A percentile compares a stretch with the other conserved stretches of the same genome.
Conservation (phyloP, 2,329 filamentous ascomycete genomes). For the Hymenotorrendiella dingleyae region DNA sequence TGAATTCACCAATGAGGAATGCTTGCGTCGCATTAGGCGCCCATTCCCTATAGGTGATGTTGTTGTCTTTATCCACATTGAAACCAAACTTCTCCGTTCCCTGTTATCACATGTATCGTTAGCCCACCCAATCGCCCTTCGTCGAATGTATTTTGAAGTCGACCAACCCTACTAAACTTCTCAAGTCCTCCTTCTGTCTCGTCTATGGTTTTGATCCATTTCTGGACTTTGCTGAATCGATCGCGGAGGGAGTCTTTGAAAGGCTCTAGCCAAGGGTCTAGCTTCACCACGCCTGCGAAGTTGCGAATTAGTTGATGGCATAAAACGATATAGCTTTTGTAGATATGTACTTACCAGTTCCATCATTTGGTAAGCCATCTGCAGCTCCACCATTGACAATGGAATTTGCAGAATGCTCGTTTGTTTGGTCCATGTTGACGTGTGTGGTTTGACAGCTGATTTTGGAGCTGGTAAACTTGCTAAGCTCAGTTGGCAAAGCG, state of each 20-base stretch:
- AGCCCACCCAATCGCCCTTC: not conserved
- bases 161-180: slow-evolving; percentile 74
- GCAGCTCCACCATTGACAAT: slow-evolving; percentile 34
- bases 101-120: slow-evolving; percentile 37
- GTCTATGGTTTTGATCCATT: slow-evolving; percentile 82
- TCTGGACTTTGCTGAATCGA: slow-evolving; percentile 71
- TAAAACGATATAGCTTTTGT: not conserved
- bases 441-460: too few relatives aligned
- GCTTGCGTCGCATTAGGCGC: slow-evolving; percentile 83
- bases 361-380: slow-evolving; percentile 56
- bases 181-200: slow-evolving; percentile 82
- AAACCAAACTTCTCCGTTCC: slow-evolving; percentile 84
- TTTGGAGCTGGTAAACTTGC: too few relatives aligned
- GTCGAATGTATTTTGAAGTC: not conserved
- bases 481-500: too few relatives aligned
- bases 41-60: slow-evolving; percentile 92
- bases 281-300: slow-evolving; percentile 66
- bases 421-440: slow-evolving; percentile 25
- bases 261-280: slow-evolving; percentile 86
- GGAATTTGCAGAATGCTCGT: slow-evolving; percentile 26
- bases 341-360: slow-evolving; percentile 54
- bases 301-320: slow-evolving; percentile 14
- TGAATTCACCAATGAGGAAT: slow-evolving; percentile 91
- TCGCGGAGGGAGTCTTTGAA: slow-evolving; percentile 72
- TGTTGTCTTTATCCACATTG: slow-evolving; percentile 73